phyloP scores from a whole-genome alignment of 352 stramenopile genomes.

The Phytophthora pini region DNA sequence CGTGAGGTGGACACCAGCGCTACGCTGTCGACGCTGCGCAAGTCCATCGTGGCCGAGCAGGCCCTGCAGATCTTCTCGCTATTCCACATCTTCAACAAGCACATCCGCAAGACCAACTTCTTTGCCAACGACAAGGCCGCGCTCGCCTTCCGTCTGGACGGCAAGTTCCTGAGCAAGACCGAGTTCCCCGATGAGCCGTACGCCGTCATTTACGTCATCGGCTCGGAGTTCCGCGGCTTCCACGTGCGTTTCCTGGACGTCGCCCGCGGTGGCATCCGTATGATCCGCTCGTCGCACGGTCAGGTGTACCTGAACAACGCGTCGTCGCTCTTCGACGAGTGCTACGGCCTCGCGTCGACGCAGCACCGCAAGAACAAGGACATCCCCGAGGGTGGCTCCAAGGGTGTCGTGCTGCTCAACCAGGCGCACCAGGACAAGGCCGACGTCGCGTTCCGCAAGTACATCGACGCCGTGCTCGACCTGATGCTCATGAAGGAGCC shows the following conservation, averaged over 20 bases:
- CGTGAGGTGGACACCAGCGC: slow-evolving; percentile 45
- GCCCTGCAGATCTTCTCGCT: slow-evolving; percentile 81
- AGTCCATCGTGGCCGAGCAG: slow-evolving; percentile 77
- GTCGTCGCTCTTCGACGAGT: slow-evolving; percentile 96
- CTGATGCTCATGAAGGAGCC: slow-evolving; percentile 96
- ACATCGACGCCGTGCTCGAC: slow-evolving; percentile 97
- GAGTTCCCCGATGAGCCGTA: slow-evolving; percentile 90
- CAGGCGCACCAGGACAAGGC: slow-evolving; percentile 89
- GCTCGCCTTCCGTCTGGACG: slow-evolving; percentile 77
- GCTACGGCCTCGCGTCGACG: slow-evolving; percentile 95
- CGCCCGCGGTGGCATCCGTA: slow-evolving; percentile 94
- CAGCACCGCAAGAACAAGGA: slow-evolving; percentile 99
- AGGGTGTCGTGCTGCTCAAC: slow-evolving; percentile 96
- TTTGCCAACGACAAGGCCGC: slow-evolving; percentile 83
- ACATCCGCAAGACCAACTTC: slow-evolving; percentile 88
- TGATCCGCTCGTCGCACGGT: slow-evolving; percentile 84
- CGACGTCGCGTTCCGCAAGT: slow-evolving; percentile 94
- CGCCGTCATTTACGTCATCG: slow-evolving; percentile 95
- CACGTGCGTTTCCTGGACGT: slow-evolving; percentile 98
- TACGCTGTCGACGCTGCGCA: slow-evolving; percentile 76
- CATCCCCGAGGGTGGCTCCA: slow-evolving; percentile 98
- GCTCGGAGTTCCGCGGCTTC: slow-evolving; percentile 97
- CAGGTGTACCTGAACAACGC: slow-evolving; percentile 93
- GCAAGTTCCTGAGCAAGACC: slow-evolving; percentile 75
- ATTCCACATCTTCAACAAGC: slow-evolving; percentile 87